A percentile compares a stretch with the other conserved stretches of the same genome.
phyloP scores from a whole-genome alignment of 805 yeast species.

The Hanseniaspora clermontiae region DNA sequence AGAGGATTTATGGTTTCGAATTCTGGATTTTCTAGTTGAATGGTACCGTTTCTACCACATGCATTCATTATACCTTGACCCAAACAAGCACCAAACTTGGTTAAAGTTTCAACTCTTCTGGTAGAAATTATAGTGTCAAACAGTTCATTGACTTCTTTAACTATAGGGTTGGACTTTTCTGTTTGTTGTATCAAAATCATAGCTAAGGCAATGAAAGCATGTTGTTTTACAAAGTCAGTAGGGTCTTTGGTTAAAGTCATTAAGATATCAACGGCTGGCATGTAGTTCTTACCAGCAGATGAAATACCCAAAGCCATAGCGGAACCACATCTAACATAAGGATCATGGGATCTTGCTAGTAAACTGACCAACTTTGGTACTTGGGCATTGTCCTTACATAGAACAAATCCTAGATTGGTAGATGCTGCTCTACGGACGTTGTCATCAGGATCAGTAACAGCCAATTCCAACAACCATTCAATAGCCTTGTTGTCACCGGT shows the following conservation, averaged over 20 bases:
- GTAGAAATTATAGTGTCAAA: slow-evolving; percentile 65
- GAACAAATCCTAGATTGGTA: slow-evolving; percentile 76
- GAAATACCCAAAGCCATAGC: slow-evolving; percentile 95
- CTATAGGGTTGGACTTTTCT: slow-evolving; percentile 69
- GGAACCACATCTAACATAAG: slow-evolving; percentile 96
- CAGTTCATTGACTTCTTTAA: slow-evolving; percentile 59
- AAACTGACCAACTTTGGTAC: slow-evolving; percentile 92
- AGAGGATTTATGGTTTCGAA: slow-evolving; percentile 82
- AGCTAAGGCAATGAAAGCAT: slow-evolving; percentile 83
- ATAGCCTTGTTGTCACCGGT: slow-evolving; percentile 85
- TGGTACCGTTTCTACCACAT: slow-evolving; percentile 95
- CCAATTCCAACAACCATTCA: slow-evolving; percentile 73
- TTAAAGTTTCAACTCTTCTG: slow-evolving; percentile 92
- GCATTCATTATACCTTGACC: slow-evolving; percentile 98
- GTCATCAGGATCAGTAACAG: slow-evolving; percentile 92
- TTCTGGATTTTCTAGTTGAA: slow-evolving; percentile 73
- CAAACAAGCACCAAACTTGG: slow-evolving; percentile 92
- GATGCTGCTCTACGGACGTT: slow-evolving; percentile 96
- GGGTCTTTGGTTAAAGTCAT: slow-evolving; percentile 89
- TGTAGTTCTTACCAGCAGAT: slow-evolving; percentile 86
- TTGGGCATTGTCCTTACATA: slow-evolving; percentile 80
- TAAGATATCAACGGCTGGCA: slow-evolving; percentile 79
- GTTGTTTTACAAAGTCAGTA: slow-evolving; percentile 95
- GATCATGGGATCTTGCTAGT: slow-evolving; percentile 86
- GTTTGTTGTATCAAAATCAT: slow-evolving; percentile 84